A percentile compares a stretch with the other conserved stretches of the same genome.
phyloP scores from a whole-genome alignment of 306 rosid genomes.

The Gynostemma pentaphyllum region DNA sequence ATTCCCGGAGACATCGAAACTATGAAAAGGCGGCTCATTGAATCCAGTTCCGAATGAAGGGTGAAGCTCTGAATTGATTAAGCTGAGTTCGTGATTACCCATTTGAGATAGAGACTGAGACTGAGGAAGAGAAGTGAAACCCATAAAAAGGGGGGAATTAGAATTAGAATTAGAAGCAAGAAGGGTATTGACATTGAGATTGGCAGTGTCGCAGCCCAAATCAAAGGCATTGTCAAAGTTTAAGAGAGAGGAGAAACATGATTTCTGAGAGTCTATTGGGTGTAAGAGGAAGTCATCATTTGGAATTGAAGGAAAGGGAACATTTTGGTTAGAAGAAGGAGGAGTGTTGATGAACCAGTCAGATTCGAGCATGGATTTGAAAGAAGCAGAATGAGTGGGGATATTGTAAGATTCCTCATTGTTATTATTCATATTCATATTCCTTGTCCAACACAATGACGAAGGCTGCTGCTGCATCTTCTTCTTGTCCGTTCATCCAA shows the following conservation, averaged over 20 bases:
- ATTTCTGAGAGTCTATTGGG: slow-evolving; percentile 43
- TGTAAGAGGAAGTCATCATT: slow-evolving; percentile 32
- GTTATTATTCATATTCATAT: slow-evolving; percentile 17
- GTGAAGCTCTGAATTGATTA: slow-evolving; percentile 29
- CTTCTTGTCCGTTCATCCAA: slow-evolving; percentile 40
- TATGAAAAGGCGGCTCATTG: slow-evolving; percentile 24
- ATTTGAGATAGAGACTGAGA: slow-evolving; percentile 23
- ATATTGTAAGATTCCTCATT: slow-evolving; percentile 25
- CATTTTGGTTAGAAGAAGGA: slow-evolving; percentile 18
- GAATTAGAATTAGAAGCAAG: no score
- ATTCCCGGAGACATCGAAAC: slow-evolving; percentile 26
- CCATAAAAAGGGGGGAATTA: slow-evolving; percentile 29
- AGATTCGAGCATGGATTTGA: slow-evolving; percentile 67
- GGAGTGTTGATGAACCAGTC: slow-evolving; percentile 45
- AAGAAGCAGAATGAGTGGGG: slow-evolving; percentile 37
- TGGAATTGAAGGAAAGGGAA: slow-evolving; percentile 23
- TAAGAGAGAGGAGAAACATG: slow-evolving; percentile 40
- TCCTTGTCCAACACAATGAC: slow-evolving; percentile 51
- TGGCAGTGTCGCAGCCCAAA: slow-evolving; percentile 36
- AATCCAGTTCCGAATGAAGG: slow-evolving; percentile 11
- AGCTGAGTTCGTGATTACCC: slow-evolving; percentile 27
- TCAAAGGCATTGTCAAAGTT: slow-evolving; percentile 51
- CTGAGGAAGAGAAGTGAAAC: slow-evolving; percentile 26
- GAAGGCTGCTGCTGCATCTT: slow-evolving; percentile 31
- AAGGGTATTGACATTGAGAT: no score